A percentile compares a stretch with the other conserved stretches of the same genome.
Conservation (phyloP, 106 monocot genomes). For the Platanthera guangdongensis region DNA sequence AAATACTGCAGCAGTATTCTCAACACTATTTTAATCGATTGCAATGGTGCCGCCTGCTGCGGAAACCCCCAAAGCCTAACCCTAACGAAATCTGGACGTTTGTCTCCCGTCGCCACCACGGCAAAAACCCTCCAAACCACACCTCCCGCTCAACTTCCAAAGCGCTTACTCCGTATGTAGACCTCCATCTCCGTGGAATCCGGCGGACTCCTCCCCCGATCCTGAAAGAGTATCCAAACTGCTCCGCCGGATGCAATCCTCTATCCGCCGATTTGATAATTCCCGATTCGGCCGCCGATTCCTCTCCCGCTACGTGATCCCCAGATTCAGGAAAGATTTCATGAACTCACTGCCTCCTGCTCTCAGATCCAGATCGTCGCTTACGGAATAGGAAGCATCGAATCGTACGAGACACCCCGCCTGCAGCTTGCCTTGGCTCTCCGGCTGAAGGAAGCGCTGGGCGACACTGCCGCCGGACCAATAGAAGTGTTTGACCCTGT, state of each 20-base stretch:
- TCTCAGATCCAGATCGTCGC: no score
- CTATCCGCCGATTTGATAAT: constrained; percentile 28
- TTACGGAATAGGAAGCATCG: no score
- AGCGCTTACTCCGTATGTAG: neutral
- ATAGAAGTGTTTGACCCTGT: no score
- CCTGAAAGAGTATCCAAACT: constrained; percentile 21
- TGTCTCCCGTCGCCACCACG: constrained; percentile 41
- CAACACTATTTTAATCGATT: neutral
- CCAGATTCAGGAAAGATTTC: no score
- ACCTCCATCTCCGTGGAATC: constrained; percentile 54
- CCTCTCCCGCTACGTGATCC: constrained; percentile 37
- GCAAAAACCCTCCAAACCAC: neutral
- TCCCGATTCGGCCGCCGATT: constrained; percentile 49
- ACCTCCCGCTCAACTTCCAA: constrained; percentile 8
- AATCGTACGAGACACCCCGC: no score
- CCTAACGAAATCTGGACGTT: constrained; percentile 33
- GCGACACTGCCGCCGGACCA: no score
- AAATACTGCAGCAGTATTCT: no score
- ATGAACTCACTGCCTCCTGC: no score
- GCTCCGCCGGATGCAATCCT: constrained; percentile 30
- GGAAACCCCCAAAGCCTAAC: constrained; percentile 10
- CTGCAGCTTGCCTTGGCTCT: no score
- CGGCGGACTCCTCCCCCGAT: constrained; percentile 30
- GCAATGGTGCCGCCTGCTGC: constrained; percentile 13
- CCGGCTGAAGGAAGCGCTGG: no score